These are phyloP conservation scores for Pseudotulostoma volvatum DNA, from an alignment of 495 filamentous ascomycete genomes.

Conservation along the genomic window DNA sequence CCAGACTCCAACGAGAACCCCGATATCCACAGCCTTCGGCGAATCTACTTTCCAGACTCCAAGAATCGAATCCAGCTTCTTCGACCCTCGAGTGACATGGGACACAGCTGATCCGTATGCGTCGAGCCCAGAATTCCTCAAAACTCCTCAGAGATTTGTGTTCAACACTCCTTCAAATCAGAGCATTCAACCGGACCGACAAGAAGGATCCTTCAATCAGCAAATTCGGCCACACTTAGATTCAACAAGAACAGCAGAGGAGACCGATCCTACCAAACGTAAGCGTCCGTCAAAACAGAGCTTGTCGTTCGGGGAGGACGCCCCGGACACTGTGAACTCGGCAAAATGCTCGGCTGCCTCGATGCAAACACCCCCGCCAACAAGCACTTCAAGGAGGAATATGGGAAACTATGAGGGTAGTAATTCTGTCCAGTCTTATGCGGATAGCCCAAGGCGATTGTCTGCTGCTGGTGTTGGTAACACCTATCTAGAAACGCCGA, in stretches of 20 bases:
- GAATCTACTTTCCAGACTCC: conserved; percentile 51
- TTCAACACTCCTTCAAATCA: conserved; percentile 20
- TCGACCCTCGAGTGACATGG: conserved; percentile 36
- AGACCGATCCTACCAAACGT: conserved; percentile 29
- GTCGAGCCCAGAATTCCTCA: conserved; percentile 36
- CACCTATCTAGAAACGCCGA: conserved; percentile 25
- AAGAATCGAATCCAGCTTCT: conserved; percentile 39
- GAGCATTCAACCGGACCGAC: conserved; percentile 23
- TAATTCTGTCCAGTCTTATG: conserved; percentile 3
- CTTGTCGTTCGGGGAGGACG: conserved; percentile 18
- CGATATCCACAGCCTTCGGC: conserved; percentile 45
- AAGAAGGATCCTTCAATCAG: conserved; percentile 40
- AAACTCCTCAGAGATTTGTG: conserved; percentile 31
- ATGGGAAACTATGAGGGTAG: conserved; percentile 19
- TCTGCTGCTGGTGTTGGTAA: conserved; percentile 12
- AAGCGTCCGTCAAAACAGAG: conserved; percentile 25
- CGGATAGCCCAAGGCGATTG: conserved; percentile 9
- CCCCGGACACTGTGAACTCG: conserved; percentile 22
- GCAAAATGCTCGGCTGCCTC: conserved; percentile 33
- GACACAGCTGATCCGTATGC: conserved; percentile 37
- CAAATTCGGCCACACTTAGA: conserved; percentile 36
- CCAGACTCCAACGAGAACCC: conserved; percentile 60
- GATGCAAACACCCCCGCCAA: conserved; percentile 53
- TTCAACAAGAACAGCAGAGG: conserved; percentile 10
- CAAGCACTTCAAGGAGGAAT: conserved; percentile 37